These are phyloP conservation scores for Ulota crispa DNA, from an alignment of 225 moss, liverwort and hornwort species.

Conservation along the genomic window DNA sequence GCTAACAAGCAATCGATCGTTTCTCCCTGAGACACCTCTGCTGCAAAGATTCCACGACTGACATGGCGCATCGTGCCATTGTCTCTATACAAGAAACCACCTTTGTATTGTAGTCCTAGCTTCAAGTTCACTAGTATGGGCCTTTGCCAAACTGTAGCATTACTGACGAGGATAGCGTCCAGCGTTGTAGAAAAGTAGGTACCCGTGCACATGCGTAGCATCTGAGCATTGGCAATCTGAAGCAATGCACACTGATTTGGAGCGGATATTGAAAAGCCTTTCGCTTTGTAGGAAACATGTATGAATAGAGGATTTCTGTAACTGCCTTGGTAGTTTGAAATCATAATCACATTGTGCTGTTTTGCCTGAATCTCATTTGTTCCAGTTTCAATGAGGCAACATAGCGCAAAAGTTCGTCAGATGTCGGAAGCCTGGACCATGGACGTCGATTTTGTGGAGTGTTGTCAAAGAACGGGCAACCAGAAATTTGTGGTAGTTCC, in stretches of 20 bases:
- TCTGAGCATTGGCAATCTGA: background rate
- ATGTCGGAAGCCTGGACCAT: too few species aligned
- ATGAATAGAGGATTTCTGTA: background rate
- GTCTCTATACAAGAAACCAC: background rate
- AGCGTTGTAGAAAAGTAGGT: background rate
- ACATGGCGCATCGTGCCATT: background rate
- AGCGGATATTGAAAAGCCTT: background rate
- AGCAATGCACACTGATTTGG: background rate
- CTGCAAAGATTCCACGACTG: background rate
- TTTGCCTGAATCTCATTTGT: background rate
- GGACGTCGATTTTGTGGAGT: background rate
- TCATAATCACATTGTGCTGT: too few species aligned
- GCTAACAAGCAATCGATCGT: background rate
- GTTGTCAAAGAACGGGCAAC: background rate
- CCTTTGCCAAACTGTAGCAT: background rate
- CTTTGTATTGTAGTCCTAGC: background rate
- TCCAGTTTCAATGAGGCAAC: background rate
- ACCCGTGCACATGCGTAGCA: background rate
- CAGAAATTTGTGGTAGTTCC: background rate
- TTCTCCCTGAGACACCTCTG: background rate
- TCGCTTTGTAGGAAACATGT: background rate
- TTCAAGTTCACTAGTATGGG: background rate
- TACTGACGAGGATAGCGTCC: background rate
- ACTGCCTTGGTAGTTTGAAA: background rate
- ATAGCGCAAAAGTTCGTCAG: too few species aligned